Evolutionary conservation across 2,329 filamentous ascomycete species (phyloP), one percentile per base, ranked within the genome.

Genomic region (Fusarium vanettenii): DNA sequence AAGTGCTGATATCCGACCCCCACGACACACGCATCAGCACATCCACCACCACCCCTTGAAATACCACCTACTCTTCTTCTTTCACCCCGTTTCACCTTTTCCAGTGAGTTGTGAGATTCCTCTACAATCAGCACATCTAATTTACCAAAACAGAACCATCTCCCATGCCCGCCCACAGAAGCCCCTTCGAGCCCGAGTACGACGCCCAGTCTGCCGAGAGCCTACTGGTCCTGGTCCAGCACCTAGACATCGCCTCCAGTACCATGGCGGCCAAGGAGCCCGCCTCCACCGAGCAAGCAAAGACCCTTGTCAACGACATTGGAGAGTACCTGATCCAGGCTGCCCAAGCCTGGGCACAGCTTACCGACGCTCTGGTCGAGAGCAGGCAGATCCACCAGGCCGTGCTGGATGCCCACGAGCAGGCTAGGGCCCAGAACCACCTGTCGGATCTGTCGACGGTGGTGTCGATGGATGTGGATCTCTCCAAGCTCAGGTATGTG

Each of bases 281-380:
- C 3, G 43, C 66, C 10, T 56, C 66, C 2, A n/a, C 69, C 45
- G 64, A 70, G 8, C 66, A 67, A n/a, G 43, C 60, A 25, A 74
- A 76, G 3, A 80, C 78, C 16, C 56, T 84, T 11, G 76, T 83
- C 50, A 71, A 67, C 33, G 80, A 83, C 25, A 77, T 84, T 63
- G 82, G 82, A n/a, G 82, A 83, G 18, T 83, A 83, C 43, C 69
- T 84, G 16, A 76, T 74, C 18, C 78, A 79, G 16, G 81, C 81
- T 6, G 81, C 82, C 18, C 66, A 77, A 20, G 72, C 80, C 31
- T 82, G 80, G 82, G 79, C 81, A 5, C 74, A 76, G 16, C 67
- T 84, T 39, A 82, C 81, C 11, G 79, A 83, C 10, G 73, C 74
- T 6, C 73, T 84, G 31, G 69, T 81, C 7, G 74, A 81, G 35